These are phyloP conservation scores for Lycium barbarum DNA, from an alignment of 257 asterid genomes.

Conservation along the genomic window DNA sequence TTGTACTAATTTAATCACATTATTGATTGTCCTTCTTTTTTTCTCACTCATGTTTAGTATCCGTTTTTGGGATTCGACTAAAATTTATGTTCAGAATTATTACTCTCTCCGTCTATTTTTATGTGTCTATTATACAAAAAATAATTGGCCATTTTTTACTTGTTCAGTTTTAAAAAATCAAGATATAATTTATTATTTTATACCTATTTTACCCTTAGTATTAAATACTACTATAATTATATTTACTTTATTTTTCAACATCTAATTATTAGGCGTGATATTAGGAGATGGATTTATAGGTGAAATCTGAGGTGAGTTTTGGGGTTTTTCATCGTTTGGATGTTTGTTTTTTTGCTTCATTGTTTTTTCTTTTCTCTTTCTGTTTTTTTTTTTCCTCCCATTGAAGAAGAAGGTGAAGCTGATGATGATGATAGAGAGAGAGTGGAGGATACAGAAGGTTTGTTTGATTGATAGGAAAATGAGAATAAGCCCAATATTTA, in stretches of 20 bases:
- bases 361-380: conserved; percentile 34
- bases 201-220: too few species aligned
- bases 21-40: neutral
- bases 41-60: too few species aligned
- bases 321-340: conserved; percentile 65
- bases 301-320: conserved; percentile 60
- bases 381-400: conserved; percentile 49
- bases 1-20: conserved; percentile 16
- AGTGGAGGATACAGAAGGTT: neutral
- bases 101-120: too few species aligned
- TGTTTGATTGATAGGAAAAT: neutral
- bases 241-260: too few species aligned
- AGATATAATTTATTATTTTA: too few species aligned
- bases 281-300: conserved; percentile 68
- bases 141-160: too few species aligned
- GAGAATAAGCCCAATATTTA: neutral
- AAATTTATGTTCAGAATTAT: neutral
- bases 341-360: conserved; percentile 82
- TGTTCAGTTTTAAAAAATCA: too few species aligned
- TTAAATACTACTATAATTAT: too few species aligned
- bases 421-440: neutral
- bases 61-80: neutral
- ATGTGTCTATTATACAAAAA: too few species aligned
- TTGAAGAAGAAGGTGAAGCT: conserved; percentile 17
- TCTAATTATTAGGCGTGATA: conserved; percentile 38